phyloP scores from a whole-genome alignment of 208 protist species.

The Leishmania tarentolae region DNA sequence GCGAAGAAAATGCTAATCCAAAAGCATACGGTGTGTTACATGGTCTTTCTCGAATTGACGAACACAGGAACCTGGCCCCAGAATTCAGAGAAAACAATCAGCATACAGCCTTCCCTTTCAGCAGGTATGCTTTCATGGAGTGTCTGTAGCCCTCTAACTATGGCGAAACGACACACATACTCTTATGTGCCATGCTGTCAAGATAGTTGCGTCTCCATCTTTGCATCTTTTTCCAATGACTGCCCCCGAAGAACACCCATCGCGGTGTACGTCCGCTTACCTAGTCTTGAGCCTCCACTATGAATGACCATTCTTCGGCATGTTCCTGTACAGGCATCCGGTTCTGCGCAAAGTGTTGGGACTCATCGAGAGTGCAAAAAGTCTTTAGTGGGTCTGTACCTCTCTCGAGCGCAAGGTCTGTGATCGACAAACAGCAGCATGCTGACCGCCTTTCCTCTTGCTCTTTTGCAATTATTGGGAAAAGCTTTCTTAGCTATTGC shows the following conservation, averaged over 20 bases:
- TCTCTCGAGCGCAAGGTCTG: constrained; percentile 33
- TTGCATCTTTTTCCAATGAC: neutral
- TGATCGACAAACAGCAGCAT: constrained; percentile 56
- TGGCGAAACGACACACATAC: neutral
- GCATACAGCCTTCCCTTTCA: neutral
- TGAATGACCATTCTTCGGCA: neutral
- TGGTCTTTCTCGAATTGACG: neutral
- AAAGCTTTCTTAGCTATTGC: constrained; percentile 52
- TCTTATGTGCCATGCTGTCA: neutral
- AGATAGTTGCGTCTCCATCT: neutral
- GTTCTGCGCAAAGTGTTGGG: constrained; percentile 59
- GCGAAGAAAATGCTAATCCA: neutral
- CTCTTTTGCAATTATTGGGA: constrained; percentile 55
- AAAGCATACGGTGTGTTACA: neutral
- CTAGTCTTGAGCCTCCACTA: neutral
- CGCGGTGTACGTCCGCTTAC: neutral
- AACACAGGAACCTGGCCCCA: too few relatives aligned
- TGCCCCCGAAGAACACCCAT: neutral
- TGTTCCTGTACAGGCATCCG: constrained; percentile 81
- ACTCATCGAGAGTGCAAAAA: constrained; percentile 52
- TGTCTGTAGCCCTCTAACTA: neutral
- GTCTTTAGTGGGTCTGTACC: constrained; percentile 41
- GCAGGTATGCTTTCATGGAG: too few relatives aligned
- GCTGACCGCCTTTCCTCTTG: constrained; percentile 71
- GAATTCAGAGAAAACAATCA: neutral